Conservation (phyloP, 179 eudicot species). For the Spergularia azorica region DNA sequence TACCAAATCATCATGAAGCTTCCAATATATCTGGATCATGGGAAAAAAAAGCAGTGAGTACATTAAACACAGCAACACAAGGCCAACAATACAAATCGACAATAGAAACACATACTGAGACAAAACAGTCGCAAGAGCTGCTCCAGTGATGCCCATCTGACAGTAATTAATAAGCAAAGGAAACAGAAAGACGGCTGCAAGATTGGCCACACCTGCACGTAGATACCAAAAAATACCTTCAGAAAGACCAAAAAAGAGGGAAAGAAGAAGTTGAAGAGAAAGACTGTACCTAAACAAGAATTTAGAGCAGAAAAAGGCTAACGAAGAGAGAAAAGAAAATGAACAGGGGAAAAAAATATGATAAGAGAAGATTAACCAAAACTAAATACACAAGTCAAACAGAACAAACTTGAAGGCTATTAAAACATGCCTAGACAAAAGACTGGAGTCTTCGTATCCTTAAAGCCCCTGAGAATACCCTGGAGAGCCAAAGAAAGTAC, state of each 20-base stretch:
- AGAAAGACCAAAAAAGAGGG: neutral
- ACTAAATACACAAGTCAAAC: neutral
- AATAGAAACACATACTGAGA: slow-evolving; percentile 69
- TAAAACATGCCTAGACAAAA: slow-evolving; percentile 68
- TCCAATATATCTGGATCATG: slow-evolving; percentile 54
- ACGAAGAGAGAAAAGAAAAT: neutral
- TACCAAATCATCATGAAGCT: slow-evolving; percentile 70
- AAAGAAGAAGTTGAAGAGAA: neutral
- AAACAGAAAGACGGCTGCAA: slow-evolving; percentile 70
- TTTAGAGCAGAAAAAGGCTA: neutral
- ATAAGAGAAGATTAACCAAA: neutral
- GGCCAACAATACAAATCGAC: neutral
- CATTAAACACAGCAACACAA: no score
- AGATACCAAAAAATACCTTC: neutral
- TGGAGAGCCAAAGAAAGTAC: slow-evolving; percentile 93
- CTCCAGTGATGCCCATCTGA: slow-evolving; percentile 81
- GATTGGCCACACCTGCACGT: slow-evolving; percentile 77
- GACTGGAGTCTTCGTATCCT: slow-evolving; percentile 96
- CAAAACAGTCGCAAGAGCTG: slow-evolving; percentile 79
- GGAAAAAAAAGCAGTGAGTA: no score
- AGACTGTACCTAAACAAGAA: neutral
- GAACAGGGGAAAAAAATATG: neutral
- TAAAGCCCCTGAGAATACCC: slow-evolving; percentile 94
- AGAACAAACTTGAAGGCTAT: no score
- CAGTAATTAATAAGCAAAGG: slow-evolving; percentile 60